These are phyloP conservation scores for Aspergillus intermedius DNA, from an alignment of 2,329 filamentous ascomycete species.

Conservation along the genomic window DNA sequence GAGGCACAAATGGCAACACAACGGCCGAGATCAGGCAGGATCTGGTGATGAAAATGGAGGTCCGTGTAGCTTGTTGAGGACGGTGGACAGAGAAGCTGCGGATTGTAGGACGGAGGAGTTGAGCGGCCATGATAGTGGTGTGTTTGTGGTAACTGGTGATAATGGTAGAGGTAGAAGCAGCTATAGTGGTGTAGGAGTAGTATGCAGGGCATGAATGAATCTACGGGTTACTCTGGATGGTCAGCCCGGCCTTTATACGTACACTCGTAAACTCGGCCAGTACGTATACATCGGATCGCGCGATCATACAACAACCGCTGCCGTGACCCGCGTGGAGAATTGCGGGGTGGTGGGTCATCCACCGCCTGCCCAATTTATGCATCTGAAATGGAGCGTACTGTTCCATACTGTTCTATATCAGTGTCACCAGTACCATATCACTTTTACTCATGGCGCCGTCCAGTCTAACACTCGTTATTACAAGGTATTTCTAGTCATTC, in stretches of 20 bases:
- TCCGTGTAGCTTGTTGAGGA: conserved; percentile 33
- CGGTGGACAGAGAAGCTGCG: conserved; percentile 41
- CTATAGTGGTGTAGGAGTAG: not conserved
- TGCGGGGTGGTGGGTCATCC: not conserved
- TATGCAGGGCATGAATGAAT: not conserved
- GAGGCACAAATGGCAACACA: conserved; percentile 41
- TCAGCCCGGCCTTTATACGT: not conserved
- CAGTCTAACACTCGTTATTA: no score
- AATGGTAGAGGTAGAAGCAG: not conserved
- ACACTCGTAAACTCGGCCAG: not conserved
- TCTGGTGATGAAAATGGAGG: conserved; percentile 34
- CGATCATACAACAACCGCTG: not conserved
- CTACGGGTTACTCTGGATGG: no score
- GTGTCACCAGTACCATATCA: no score
- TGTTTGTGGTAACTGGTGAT: not conserved
- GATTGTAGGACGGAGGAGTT: conserved; percentile 30
- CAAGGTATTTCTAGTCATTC: no score
- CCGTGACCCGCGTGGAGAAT: not conserved
- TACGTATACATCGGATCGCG: not conserved
- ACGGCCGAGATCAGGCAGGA: conserved; percentile 39
- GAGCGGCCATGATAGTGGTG: conserved; percentile 12
- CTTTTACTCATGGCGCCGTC: no score
- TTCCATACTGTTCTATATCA: no score
- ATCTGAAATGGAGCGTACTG: no score
- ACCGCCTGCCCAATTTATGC: no score